Conservation (phyloP, 73 alveolate species). For the Paramecium tetraurelia region DNA sequence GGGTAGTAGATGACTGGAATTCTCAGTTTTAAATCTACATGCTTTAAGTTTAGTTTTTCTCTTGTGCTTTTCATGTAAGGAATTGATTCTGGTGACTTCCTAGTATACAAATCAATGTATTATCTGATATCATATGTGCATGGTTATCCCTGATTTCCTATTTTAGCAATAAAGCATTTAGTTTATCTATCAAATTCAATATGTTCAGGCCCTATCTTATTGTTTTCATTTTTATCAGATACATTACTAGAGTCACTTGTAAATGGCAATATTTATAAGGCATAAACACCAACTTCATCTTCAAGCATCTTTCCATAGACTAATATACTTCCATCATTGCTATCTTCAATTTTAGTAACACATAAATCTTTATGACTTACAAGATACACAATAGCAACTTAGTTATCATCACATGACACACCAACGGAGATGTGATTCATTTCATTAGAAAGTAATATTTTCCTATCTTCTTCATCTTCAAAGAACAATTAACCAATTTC, state of each 20-base stretch:
- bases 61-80: conserved; percentile 85
- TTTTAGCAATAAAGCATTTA: conserved; percentile 68
- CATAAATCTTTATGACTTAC: conserved; percentile 75
- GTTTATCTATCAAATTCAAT: conserved; percentile 68
- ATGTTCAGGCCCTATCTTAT: conserved; percentile 80
- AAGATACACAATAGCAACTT: conserved; percentile 88
- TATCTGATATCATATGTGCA: conserved; percentile 80
- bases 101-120: conserved; percentile 85
- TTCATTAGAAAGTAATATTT: not conserved
- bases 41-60: conserved; percentile 87
- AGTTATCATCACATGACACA: conserved; percentile 83
- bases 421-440: conserved; percentile 94
- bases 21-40: conserved; percentile 82
- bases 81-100: conserved; percentile 90
- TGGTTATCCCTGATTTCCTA: conserved; percentile 68
- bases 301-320: conserved; percentile 92
- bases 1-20: conserved; percentile 91
- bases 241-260: conserved; percentile 51
- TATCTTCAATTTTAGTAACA: conserved; percentile 74
- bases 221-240: conserved; percentile 73
- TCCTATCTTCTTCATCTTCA: conserved; percentile 54
- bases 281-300: conserved; percentile 94
- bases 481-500: conserved; percentile 60
- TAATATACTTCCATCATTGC: conserved; percentile 79
- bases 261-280: conserved; percentile 81